Evolutionary conservation across 441 rosid genomes (phyloP), one percentile per base, ranked within the genome.

Genomic region (Macaranga tanarius): DNA sequence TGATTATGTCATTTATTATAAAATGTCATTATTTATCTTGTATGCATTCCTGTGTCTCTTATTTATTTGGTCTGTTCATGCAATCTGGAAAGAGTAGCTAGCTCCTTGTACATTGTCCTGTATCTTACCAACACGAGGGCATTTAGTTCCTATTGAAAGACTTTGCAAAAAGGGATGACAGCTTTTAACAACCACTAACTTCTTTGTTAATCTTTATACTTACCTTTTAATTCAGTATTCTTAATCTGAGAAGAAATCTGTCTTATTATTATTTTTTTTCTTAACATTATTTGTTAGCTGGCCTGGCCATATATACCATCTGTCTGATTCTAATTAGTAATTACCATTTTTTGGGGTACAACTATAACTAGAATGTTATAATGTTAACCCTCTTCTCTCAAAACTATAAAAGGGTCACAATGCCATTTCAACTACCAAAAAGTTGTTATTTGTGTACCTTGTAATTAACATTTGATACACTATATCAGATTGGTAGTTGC

Each of bases 401-500:
- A 10, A 17, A 12, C 47, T 25, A 45, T 2, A 16, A 45, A 19
- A 31, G 25, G 13, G 13, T 28, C 31, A 19, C 13, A 68, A 5
- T 57, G 13, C 67, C 75, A 60, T 77, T 67, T 71, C 81, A 82
- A 70, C 78, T 22, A 62, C 82, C 79, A 73, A 38, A 57, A 62
- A 34, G 34, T 47, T 70, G 52, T 66, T 62, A 26, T 67, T 78
- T 80, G 62, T 47, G 34, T 25, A 5, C 10, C 22, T 57, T 67
- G 20, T 17, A 17, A 34, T 11, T 68, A 69, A 54, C 20, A 5
- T 47, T 28, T 40, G 47, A 44, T 56, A 59, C 62, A 64, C 51
- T 74, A 65, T 74, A 65, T 64, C 71, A 25, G 63, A 71, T 68
- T 22, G 79, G 79, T 65, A 51, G 83, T 74, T 74, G 79, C 51